Percentiles rank a stretch among this genome's conserved stretches.
Evolutionary conservation across 2,329 filamentous ascomycete species (phyloP).

Genomic region (Fusarium subglutinans): DNA sequence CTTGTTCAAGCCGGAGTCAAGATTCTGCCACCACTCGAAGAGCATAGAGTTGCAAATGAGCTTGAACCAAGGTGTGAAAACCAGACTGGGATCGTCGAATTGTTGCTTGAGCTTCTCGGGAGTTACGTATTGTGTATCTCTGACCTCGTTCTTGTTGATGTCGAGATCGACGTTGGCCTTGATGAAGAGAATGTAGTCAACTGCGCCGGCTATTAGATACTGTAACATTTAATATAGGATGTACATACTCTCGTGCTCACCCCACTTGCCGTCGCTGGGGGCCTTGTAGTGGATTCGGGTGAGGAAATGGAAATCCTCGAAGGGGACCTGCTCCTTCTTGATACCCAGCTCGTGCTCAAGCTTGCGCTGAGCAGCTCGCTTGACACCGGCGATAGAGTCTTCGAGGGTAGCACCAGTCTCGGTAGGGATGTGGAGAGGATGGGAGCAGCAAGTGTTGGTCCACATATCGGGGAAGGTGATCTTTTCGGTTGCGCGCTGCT

Average conservation of each 20-base stretch:
- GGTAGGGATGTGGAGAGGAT: slow-evolving; percentile 88
- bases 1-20: slow-evolving; percentile 82
- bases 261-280: slow-evolving; percentile 96
- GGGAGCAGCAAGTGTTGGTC: slow-evolving; percentile 99
- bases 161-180: slow-evolving; percentile 88
- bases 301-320: slow-evolving; percentile 92
- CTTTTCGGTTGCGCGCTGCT: slow-evolving; percentile 95
- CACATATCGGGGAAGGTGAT: slow-evolving; percentile 99
- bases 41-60: slow-evolving; percentile 98
- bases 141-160: slow-evolving; percentile 87
- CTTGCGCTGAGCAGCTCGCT: slow-evolving; percentile 92
- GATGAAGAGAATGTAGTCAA: slow-evolving; percentile 99
- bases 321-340: slow-evolving; percentile 84
- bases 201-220: slow-evolving; percentile 55
- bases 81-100: slow-evolving; percentile 81
- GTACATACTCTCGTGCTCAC: slow-evolving; percentile 92
- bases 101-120: slow-evolving; percentile 83
- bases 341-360: slow-evolving; percentile 96
- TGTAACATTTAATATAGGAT: neutral
- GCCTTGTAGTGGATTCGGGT: slow-evolving; percentile 99
- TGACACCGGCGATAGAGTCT: slow-evolving; percentile 84
- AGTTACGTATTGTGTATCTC: slow-evolving; percentile 84
- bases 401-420: slow-evolving; percentile 88
- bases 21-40: slow-evolving; percentile 95
- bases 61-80: slow-evolving; percentile 99